These are phyloP conservation scores for Ogataea hybrid DNA, from an alignment of 1,139 yeast species.

Conservation along the genomic window DNA sequence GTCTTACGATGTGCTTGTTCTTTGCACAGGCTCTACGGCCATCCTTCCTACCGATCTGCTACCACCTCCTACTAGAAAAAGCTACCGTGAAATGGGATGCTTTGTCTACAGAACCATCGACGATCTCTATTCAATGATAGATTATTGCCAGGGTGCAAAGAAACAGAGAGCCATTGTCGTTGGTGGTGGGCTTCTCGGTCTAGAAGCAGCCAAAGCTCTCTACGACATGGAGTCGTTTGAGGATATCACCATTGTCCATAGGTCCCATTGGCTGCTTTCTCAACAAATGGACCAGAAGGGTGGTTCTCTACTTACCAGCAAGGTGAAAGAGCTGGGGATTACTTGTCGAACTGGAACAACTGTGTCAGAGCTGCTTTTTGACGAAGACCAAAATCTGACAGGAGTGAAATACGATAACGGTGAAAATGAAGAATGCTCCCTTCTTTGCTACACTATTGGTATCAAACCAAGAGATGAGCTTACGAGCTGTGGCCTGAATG, in stretches of 20 bases:
- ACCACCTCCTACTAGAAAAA: constrained; percentile 18
- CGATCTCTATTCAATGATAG: constrained; percentile 32
- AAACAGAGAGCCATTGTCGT: constrained; percentile 33
- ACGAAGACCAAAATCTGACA: constrained; percentile 21
- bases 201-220: constrained; percentile 37
- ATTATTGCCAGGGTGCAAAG: constrained; percentile 22
- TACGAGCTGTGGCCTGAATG: constrained; percentile 28
- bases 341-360: constrained; percentile 31
- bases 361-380: constrained; percentile 28
- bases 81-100: constrained; percentile 31
- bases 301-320: constrained; percentile 31
- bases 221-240: constrained; percentile 31
- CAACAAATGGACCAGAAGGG: constrained; percentile 36
- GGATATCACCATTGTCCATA: constrained; percentile 33
- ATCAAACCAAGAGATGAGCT: constrained; percentile 36
- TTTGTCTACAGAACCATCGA: constrained; percentile 36
- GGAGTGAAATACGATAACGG: constrained; percentile 31
- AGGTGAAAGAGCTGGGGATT: constrained; percentile 33
- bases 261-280: constrained; percentile 34
- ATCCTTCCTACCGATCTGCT: constrained; percentile 28
- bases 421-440: constrained; percentile 30
- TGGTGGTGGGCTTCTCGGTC: constrained; percentile 36
- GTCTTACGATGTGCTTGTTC: constrained; percentile 31
- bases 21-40: constrained; percentile 36
- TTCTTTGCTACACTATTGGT: constrained; percentile 35